Evolutionary conservation across 2,329 filamentous ascomycete genomes (phyloP).

Genomic region (Fusarium torreyae): DNA sequence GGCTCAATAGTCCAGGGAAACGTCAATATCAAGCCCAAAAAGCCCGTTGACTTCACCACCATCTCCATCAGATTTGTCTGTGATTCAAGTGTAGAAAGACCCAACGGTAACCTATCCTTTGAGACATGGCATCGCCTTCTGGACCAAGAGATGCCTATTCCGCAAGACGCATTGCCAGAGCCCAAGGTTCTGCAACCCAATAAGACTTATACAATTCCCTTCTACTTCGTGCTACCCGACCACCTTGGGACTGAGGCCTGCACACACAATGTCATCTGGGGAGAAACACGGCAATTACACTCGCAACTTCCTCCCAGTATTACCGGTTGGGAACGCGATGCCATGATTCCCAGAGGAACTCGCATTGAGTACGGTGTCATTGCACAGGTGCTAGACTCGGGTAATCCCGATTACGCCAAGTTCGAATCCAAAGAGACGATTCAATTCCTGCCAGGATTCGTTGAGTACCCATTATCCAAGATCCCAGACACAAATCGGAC

Average conservation of each 20-base stretch:
- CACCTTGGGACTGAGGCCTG: slow-evolving; percentile 24
- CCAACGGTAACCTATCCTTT: slow-evolving; percentile 13
- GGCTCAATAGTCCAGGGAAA: slow-evolving; percentile 17
- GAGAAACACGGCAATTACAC: slow-evolving; percentile 21
- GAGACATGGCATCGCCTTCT: slow-evolving; percentile 34
- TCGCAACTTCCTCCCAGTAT: slow-evolving; percentile 17
- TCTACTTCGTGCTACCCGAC: slow-evolving; percentile 24
- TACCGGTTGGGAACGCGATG: slow-evolving; percentile 17
- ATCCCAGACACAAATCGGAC: background rate
- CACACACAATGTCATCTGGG: slow-evolving; percentile 26
- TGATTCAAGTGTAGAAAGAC: slow-evolving; percentile 22
- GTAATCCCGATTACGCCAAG: slow-evolving; percentile 12
- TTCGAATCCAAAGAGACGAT: slow-evolving; percentile 22
- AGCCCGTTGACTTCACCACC: slow-evolving; percentile 9
- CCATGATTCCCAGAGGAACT: slow-evolving; percentile 13
- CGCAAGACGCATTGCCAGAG: background rate
- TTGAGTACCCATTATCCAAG: slow-evolving; percentile 3
- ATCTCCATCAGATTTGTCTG: slow-evolving; percentile 26
- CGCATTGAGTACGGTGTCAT: slow-evolving; percentile 19
- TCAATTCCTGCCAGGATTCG: slow-evolving; percentile 17
- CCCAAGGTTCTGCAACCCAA: background rate
- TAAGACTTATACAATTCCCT: slow-evolving; percentile 18
- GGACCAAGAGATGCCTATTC: slow-evolving; percentile 23
- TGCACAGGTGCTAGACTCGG: slow-evolving; percentile 25
- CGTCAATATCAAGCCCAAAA: slow-evolving; percentile 25